A percentile compares a stretch with the other conserved stretches of the same genome.
These are phyloP conservation scores for Grifola frondosa DNA, from an alignment of 1,284 basidiomycete species.

Conservation along the genomic window DNA sequence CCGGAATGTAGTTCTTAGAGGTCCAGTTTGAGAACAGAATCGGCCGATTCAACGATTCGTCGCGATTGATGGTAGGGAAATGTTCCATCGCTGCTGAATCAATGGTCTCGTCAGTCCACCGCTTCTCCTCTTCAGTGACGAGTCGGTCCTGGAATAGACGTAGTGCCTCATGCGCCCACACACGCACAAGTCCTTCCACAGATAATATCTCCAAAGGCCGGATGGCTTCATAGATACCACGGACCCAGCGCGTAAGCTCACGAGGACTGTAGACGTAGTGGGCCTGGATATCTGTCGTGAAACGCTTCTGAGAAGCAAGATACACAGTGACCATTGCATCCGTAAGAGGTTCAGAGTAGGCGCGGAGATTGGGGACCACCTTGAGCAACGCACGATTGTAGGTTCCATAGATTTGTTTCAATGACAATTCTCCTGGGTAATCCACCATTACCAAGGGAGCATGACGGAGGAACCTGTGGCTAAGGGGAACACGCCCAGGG, in stretches of 20 bases:
- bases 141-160: slow-evolving; percentile 98
- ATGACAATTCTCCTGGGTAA: slow-evolving; percentile 94
- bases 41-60: slow-evolving; percentile 83
- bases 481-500: slow-evolving; percentile 97
- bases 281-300: slow-evolving; percentile 95
- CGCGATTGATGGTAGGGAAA: slow-evolving; percentile 89
- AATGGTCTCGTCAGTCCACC: slow-evolving; percentile 94
- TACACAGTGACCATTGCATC: slow-evolving; percentile 98
- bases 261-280: slow-evolving; percentile 99
- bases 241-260: slow-evolving; percentile 97
- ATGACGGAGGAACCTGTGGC: slow-evolving; percentile 95
- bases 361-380: slow-evolving; percentile 90
- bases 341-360: slow-evolving; percentile 93
- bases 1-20: slow-evolving; percentile 94
- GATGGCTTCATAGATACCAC: slow-evolving; percentile 97
- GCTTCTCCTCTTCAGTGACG: slow-evolving; percentile 87
- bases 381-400: slow-evolving; percentile 97
- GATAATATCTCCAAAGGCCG: slow-evolving; percentile 88
- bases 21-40: slow-evolving; percentile 99
- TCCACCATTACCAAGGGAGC: slow-evolving; percentile 99
- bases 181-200: slow-evolving; percentile 91
- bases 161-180: slow-evolving; percentile 98
- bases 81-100: slow-evolving; percentile 83
- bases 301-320: slow-evolving; percentile 88
- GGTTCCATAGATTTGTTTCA: slow-evolving; percentile 99